Percentiles rank a stretch among this genome's conserved stretches.
Conservation (phyloP, 768 basidiomycete species). For the Omphalotus guepiniiformis region DNA sequence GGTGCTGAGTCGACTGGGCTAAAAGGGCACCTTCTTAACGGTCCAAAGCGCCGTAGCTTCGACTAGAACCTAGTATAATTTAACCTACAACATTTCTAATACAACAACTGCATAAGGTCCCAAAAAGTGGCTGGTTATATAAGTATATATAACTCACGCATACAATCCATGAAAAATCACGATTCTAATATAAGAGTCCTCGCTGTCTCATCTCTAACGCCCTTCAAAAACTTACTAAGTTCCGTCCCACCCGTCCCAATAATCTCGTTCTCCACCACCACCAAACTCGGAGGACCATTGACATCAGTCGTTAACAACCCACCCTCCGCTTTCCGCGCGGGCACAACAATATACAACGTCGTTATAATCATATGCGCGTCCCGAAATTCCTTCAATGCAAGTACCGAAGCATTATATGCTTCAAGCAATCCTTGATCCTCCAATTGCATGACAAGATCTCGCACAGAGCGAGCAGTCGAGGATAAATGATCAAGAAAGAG, state of each 20-base stretch:
- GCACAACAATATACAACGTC: conserved; percentile 51
- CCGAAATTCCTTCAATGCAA: conserved; percentile 49
- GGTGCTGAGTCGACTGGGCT: too few species aligned
- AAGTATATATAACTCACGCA: too few species aligned
- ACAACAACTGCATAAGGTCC: too few species aligned
- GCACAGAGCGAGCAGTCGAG: conserved; percentile 42
- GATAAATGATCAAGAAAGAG: conserved; percentile 51
- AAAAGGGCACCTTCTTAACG: too few species aligned
- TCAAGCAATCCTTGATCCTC: conserved; percentile 20
- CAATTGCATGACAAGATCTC: conserved; percentile 33
- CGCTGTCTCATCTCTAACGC: conserved; percentile 36
- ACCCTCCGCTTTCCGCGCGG: conserved; percentile 31
- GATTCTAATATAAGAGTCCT: too few species aligned
- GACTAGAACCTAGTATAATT: too few species aligned
- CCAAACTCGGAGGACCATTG: neutral
- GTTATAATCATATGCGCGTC: conserved; percentile 58
- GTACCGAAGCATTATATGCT: conserved; percentile 48
- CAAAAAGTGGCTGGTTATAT: too few species aligned
- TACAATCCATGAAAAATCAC: too few species aligned
- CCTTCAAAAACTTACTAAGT: conserved; percentile 52
- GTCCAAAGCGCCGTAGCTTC: too few species aligned
- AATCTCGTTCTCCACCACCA: conserved; percentile 11
- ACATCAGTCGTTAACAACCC: neutral
- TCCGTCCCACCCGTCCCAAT: conserved; percentile 58
- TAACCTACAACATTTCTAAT: too few species aligned